A percentile compares a stretch with the other conserved stretches of the same genome.
Evolutionary conservation across 371 early-diverging fungal species (phyloP).

Genomic region (Homolaphlyctis polyrhiza): DNA sequence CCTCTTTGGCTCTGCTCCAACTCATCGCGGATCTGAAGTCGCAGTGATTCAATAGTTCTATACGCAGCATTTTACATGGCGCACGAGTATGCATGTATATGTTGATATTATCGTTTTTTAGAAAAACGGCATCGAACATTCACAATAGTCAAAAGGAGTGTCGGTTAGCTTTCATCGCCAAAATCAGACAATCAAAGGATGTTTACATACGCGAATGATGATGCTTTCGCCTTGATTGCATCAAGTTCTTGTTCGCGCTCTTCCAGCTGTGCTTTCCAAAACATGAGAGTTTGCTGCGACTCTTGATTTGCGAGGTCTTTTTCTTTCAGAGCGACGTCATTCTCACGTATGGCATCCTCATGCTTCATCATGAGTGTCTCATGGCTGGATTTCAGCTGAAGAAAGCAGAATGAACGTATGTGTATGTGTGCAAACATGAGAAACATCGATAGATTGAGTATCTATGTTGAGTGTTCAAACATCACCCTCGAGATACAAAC

Average conservation of each 20-base stretch:
- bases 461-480: too few species aligned
- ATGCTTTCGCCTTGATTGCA: slow-evolving; percentile 5
- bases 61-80: too few species aligned
- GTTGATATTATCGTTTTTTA: too few species aligned
- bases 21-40: slow-evolving; percentile 16
- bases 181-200: too few species aligned
- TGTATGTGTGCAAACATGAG: too few species aligned
- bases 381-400: slow-evolving; percentile 22
- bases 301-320: slow-evolving; percentile 11
- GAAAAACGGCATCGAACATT: not conserved
- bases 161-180: too few species aligned
- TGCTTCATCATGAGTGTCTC: slow-evolving; percentile 15
- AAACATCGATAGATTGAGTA: too few species aligned
- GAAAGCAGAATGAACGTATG: too few species aligned
- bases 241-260: slow-evolving; percentile 21
- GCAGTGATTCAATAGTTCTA: not conserved
- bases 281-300: not conserved
- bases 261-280: slow-evolving; percentile 20
- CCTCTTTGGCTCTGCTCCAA: slow-evolving; percentile 17
- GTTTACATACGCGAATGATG: too few species aligned
- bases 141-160: too few species aligned
- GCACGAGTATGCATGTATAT: too few species aligned
- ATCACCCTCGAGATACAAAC: too few species aligned
- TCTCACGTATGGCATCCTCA: slow-evolving; percentile 13
- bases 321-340: slow-evolving; percentile 19